Conservation (phyloP, 495 filamentous ascomycete genomes). For the Physcia stellaris region DNA sequence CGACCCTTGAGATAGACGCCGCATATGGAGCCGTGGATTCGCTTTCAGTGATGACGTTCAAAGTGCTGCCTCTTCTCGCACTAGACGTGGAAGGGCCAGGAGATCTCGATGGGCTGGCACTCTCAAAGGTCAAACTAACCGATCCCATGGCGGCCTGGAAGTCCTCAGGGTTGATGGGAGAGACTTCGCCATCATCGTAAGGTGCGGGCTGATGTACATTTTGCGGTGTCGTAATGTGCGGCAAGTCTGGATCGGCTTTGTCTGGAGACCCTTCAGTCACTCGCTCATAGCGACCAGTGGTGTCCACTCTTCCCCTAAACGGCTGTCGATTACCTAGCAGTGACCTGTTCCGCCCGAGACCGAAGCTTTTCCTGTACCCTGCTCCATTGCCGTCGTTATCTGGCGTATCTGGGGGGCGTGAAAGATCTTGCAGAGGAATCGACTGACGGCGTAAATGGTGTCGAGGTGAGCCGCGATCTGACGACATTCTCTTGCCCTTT, state of each 20-base stretch:
- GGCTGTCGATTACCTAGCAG: slow-evolving; percentile 12
- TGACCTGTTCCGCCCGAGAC: slow-evolving; percentile 13
- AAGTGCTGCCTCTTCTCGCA: slow-evolving; percentile 21
- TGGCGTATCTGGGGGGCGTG: slow-evolving; percentile 36
- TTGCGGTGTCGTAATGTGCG: slow-evolving; percentile 22
- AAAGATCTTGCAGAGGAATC: slow-evolving; percentile 76
- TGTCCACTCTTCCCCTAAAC: slow-evolving; percentile 16
- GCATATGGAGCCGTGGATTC: slow-evolving; percentile 26
- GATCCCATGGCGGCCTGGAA: slow-evolving; percentile 50
- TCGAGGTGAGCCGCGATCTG: slow-evolving; percentile 36
- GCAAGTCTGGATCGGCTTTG: slow-evolving; percentile 7
- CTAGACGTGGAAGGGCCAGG: slow-evolving; percentile 12
- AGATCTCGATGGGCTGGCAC: slow-evolving; percentile 18
- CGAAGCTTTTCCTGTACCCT: slow-evolving; percentile 18
- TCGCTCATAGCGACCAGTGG: slow-evolving; percentile 26
- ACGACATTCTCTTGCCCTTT: slow-evolving; percentile 53
- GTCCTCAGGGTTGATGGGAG: slow-evolving; percentile 32
- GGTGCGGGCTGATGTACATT: slow-evolving; percentile 18
- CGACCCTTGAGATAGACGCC: slow-evolving; percentile 32
- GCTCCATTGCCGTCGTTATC: slow-evolving; percentile 20
- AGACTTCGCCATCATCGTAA: slow-evolving; percentile 26
- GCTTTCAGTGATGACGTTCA: slow-evolving; percentile 21
- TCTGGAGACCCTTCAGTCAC: slow-evolving; percentile 39
- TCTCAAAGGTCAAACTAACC: slow-evolving; percentile 42
- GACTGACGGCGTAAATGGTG: slow-evolving; percentile 44